Evolutionary conservation across 352 stramenopile genomes (phyloP).

Genomic region (Phytophthora ramorum): DNA sequence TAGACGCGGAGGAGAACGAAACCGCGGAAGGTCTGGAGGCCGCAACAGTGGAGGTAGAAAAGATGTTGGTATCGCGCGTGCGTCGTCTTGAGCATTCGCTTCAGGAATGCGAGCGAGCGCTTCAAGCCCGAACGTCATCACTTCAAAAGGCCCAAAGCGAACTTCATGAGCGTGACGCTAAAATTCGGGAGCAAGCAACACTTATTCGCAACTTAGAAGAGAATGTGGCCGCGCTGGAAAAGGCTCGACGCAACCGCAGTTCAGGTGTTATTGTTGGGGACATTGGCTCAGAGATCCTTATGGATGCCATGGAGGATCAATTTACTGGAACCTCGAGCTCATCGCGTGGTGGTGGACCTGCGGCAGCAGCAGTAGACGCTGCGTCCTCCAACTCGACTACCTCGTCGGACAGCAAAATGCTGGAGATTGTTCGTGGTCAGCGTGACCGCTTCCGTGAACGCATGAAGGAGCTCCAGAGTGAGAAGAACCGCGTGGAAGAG

Average conservation of each 20-base stretch:
- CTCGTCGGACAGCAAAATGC: slow-evolving; percentile 77
- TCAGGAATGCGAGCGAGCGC: slow-evolving; percentile 63
- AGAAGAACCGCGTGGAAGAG: slow-evolving; percentile 78
- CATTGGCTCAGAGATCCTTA: slow-evolving; percentile 68
- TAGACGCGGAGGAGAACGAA: slow-evolving; percentile 18
- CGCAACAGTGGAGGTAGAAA: slow-evolving; percentile 60
- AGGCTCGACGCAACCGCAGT: slow-evolving; percentile 30
- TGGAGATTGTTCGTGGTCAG: slow-evolving; percentile 84
- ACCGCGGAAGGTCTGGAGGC: slow-evolving; percentile 31
- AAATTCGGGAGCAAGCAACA: slow-evolving; percentile 58
- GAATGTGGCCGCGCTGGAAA: slow-evolving; percentile 69
- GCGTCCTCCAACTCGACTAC: slow-evolving; percentile 15
- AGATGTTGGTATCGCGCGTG: slow-evolving; percentile 68
- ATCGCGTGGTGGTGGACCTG: slow-evolving; percentile 8
- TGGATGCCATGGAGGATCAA: slow-evolving; percentile 78
- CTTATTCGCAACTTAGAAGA: slow-evolving; percentile 73
- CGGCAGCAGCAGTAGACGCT: slow-evolving; percentile 15
- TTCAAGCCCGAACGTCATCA: slow-evolving; percentile 44
- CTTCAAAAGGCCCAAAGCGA: slow-evolving; percentile 45
- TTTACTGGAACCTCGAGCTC: slow-evolving; percentile 36
- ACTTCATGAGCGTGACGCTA: slow-evolving; percentile 39
- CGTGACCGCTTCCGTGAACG: slow-evolving; percentile 85
- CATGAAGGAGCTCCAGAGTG: slow-evolving; percentile 80
- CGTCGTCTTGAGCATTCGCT: slow-evolving; percentile 75
- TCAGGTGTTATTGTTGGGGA: slow-evolving; percentile 40